These are phyloP conservation scores for Claviceps paspali DNA, from an alignment of 2,329 filamentous ascomycete species.

Conservation along the genomic window DNA sequence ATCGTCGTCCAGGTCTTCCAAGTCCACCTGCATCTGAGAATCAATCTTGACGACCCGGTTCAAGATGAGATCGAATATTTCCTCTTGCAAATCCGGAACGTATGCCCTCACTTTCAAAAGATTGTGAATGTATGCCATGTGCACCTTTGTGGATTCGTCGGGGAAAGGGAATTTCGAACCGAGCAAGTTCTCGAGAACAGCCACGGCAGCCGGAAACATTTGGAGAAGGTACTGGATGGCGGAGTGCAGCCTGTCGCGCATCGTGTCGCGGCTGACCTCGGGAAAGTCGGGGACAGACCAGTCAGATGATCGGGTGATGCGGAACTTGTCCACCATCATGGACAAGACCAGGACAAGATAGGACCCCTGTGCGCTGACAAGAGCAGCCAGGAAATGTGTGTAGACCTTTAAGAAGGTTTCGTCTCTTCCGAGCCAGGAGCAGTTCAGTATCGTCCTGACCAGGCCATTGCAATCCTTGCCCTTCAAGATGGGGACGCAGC, in stretches of 20 bases:
- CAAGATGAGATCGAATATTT: conserved; percentile 70
- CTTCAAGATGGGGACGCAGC: conserved; percentile 42
- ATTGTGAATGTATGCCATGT: conserved; percentile 80
- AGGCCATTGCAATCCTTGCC: conserved; percentile 43
- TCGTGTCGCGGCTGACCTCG: conserved; percentile 44
- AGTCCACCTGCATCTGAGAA: conserved; percentile 82
- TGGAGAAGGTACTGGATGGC: conserved; percentile 61
- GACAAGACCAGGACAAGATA: conserved; percentile 61
- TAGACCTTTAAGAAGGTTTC: conserved; percentile 53
- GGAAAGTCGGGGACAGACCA: conserved; percentile 37
- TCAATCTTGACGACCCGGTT: conserved; percentile 86
- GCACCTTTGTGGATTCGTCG: conserved; percentile 60
- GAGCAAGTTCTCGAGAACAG: conserved; percentile 53
- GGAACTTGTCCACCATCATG: conserved; percentile 70
- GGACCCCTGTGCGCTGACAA: conserved; percentile 70
- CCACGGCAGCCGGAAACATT: conserved; percentile 66
- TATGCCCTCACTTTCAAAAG: conserved; percentile 65
- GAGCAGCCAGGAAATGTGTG: conserved; percentile 49
- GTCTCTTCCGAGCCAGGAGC: conserved; percentile 50
- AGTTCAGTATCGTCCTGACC: conserved; percentile 42
- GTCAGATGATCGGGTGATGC: conserved; percentile 30
- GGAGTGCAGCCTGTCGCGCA: conserved; percentile 61
- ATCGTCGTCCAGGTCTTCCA: conserved; percentile 87
- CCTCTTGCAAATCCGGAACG: conserved; percentile 59
- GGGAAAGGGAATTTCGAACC: conserved; percentile 58